Base-by-base conservation (phyloP, 2,329 filamentous ascomycete genomes). In the Ascochyta lentis region DNA sequence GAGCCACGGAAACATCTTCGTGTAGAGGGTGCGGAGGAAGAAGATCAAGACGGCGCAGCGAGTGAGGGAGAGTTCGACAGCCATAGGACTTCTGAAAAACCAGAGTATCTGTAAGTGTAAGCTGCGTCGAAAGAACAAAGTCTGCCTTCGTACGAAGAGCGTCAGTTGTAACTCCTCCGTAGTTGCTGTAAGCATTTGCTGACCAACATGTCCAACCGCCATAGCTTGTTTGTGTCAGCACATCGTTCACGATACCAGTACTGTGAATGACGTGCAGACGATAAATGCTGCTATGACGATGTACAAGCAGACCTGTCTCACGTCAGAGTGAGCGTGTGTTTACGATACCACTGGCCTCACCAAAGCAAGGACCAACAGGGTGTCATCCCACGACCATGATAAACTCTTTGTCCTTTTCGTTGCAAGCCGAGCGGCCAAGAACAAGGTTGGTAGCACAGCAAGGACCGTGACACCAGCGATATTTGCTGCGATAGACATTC, bases 1-100 rank as follows among this genome's bases (percentile, higher is more conserved):
- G n/a, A 68, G 52, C 49, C 58, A 58, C 10, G 59, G 45, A 43
- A 55, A 65, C 9, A 56, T 37, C 6, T 54, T 55, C 15, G 60
- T 65, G 34, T 63, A 70, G 23, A 73, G 58, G 6, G 60, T 66
- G 12, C 63, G 63, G 34, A 71, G 56, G 50, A 69, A 66, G 49
- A 71, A 67, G n/a, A 66, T 52, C 8, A 59, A 56, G 45, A 71
- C 65, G 19, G 68, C 67, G 44, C 56, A 64, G 46, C 67, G 60
- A 10, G 59, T 63, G 4, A 65, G 38, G 23, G 54, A 48, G 12
- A 70, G 38, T 43, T 60, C 49, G 34, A 66, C 27, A 27, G 61
- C 63, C 52, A 64, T 58, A 3, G 66, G 61, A 26, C 65, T 64
- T 29, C 62, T 57, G 23, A 61, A 55, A 19, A 64, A 35, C 65